Evolutionary conservation across 1,139 yeast species (phyloP).

Genomic region (Blastobotrys arbuscula): DNA sequence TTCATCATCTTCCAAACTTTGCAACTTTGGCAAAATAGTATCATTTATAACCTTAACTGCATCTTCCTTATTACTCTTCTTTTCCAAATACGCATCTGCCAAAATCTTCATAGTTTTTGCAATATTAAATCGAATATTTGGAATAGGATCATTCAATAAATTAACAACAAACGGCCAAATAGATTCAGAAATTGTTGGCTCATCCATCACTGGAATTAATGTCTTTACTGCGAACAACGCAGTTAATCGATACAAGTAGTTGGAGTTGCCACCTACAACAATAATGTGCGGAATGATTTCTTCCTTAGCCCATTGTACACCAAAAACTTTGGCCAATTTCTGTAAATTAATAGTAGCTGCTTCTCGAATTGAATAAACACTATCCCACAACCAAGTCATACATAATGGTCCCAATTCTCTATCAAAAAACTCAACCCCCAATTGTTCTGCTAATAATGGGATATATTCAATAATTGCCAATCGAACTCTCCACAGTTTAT

Average conservation of each 20-base stretch:
- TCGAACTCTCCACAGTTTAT: slow-evolving; percentile 96
- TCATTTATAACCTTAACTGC: slow-evolving; percentile 44
- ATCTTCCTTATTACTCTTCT: slow-evolving; percentile 14
- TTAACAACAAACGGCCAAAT: slow-evolving; percentile 75
- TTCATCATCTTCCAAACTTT: slow-evolving; percentile 55
- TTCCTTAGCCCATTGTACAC: slow-evolving; percentile 86
- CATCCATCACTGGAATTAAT: slow-evolving; percentile 52
- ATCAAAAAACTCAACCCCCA: slow-evolving; percentile 90
- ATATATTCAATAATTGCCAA: slow-evolving; percentile 95
- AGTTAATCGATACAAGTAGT: slow-evolving; percentile 87
- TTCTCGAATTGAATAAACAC: slow-evolving; percentile 91
- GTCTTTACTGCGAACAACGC: slow-evolving; percentile 82
- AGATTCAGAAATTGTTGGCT: slow-evolving; percentile 51
- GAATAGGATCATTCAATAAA: slow-evolving; percentile 73
- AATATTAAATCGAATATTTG: slow-evolving; percentile 90
- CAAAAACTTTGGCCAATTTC: slow-evolving; percentile 79
- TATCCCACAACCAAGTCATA: slow-evolving; percentile 97
- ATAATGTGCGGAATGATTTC: slow-evolving; percentile 77
- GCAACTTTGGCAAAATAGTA: slow-evolving; percentile 60
- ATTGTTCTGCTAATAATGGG: slow-evolving; percentile 91
- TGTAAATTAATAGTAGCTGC: slow-evolving; percentile 87
- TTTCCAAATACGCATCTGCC: slow-evolving; percentile 42
- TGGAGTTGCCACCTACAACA: slow-evolving; percentile 46
- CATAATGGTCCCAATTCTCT: slow-evolving; percentile 86
- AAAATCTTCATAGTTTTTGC: slow-evolving; percentile 75